phyloP scores from a whole-genome alignment of 768 basidiomycete species.

The Podaxis rugospora region DNA sequence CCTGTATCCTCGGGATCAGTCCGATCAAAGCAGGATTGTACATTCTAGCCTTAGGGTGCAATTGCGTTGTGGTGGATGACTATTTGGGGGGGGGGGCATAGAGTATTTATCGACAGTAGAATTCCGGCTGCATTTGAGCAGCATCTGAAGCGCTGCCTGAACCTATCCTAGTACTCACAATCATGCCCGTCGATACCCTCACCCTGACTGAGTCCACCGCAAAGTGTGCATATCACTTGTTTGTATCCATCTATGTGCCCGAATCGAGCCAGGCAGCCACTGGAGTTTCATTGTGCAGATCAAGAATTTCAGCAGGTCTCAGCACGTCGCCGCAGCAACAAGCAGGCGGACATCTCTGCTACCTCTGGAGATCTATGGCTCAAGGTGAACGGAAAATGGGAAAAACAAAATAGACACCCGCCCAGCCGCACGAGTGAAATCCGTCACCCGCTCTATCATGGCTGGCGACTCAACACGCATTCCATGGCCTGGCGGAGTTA shows the following conservation, averaged over 20 bases:
- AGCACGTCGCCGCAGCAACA: not conserved
- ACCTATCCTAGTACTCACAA: no score
- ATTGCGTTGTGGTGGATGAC: no score
- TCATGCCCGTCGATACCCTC: no score
- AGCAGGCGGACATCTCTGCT: not conserved
- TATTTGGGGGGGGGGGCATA: no score
- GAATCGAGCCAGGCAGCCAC: not conserved
- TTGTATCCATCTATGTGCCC: not conserved
- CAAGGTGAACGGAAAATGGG: not conserved
- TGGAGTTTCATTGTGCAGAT: not conserved
- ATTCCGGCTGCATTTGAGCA: no score
- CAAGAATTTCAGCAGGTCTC: not conserved
- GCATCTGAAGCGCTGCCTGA: no score
- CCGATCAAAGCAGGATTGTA: no score
- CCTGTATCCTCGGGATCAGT: no score
- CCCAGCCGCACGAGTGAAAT: not conserved
- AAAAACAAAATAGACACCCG: not conserved
- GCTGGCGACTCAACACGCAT: not conserved
- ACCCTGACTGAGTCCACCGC: no score
- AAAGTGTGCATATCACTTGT: not conserved
- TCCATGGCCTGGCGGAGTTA: not conserved
- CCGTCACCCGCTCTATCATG: not conserved
- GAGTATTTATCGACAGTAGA: no score
- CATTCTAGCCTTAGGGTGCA: no score
- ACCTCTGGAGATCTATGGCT: not conserved